Base-by-base conservation (phyloP, 768 basidiomycete genomes). In the Rhizopogon vulgaris region DNA sequence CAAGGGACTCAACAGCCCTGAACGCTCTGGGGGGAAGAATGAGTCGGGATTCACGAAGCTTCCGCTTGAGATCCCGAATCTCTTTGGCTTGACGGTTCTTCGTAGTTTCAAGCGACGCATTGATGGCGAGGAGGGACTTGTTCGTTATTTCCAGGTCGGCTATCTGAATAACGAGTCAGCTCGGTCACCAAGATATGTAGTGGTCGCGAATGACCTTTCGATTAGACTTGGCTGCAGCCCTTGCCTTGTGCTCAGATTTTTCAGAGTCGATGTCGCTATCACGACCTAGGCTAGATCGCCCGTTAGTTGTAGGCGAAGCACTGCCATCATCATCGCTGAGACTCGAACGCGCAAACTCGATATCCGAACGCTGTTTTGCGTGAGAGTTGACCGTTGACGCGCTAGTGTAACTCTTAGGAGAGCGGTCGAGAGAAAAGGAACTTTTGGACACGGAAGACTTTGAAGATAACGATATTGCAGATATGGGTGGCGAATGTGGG, bases 61-160 rank as follows among this genome's bases (percentile, higher is more conserved):
- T 89, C 30, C 90, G 82, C 12, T 85, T 81, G 15, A 95, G 74
- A 38, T 92, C 89, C 18, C 88, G 80, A 48, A 95, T 93, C 69
- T 95, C 93, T 56, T 81, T 83, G 6, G 85, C 82, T 61, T 94
- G 92, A 27, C 78, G 78, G 57, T 86, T 80, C 68, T 90, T 92
- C 32, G 81, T 79, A 34, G 83, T 78, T 67, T 95, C 92, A 18
- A 95, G 76, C 15, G 86, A 79, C 2, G 85, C 73, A 61, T 94
- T 95, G 70, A 95, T 92, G 2, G 83, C 81, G 41, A 94, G 75
- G 15, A 95, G 76, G 1, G 92, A 95, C 32, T 80, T 78, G 66
- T 92, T 94, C 6, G 90, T 86, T 61, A 95, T 95, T 68, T 94
- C 90, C 10, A 95, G 75, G 70, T 95, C 92, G 11, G 87, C 89